These are phyloP conservation scores for Oldenlandia corymbosa DNA, from an alignment of 257 asterid species.

Conservation along the genomic window DNA sequence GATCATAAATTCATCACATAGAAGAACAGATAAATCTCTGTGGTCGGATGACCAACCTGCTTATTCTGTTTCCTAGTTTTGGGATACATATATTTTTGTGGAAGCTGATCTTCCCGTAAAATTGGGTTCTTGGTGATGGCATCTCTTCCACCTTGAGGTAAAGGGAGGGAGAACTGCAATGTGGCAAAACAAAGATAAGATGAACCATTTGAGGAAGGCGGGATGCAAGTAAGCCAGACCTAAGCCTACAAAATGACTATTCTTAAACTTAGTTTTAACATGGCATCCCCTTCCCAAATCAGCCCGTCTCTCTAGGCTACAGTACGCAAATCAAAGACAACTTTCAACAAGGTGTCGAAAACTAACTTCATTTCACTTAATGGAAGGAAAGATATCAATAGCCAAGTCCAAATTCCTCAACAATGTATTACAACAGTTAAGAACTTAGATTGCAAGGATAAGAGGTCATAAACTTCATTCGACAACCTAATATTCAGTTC, in stretches of 20 bases:
- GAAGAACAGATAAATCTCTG: neutral
- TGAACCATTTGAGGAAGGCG: neutral
- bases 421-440: neutral
- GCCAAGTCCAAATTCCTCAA: neutral
- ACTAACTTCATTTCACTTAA: neutral
- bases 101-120: constrained; percentile 95
- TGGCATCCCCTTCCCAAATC: neutral
- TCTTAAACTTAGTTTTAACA: neutral
- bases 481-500: no score
- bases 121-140: constrained; percentile 80
- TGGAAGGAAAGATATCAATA: neutral
- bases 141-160: constrained; percentile 92
- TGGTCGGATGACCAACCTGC: constrained; percentile 33
- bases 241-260: no score
- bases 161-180: constrained; percentile 82
- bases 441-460: neutral
- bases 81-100: constrained; percentile 73
- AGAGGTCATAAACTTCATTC: neutral
- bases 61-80: constrained; percentile 81
- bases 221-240: no score
- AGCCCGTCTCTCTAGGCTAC: neutral
- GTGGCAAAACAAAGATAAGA: constrained; percentile 5
- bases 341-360: neutral
- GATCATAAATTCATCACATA: neutral
- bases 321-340: neutral